Conservation (phyloP, 768 basidiomycete species). For the Podaxis rugospora region DNA sequence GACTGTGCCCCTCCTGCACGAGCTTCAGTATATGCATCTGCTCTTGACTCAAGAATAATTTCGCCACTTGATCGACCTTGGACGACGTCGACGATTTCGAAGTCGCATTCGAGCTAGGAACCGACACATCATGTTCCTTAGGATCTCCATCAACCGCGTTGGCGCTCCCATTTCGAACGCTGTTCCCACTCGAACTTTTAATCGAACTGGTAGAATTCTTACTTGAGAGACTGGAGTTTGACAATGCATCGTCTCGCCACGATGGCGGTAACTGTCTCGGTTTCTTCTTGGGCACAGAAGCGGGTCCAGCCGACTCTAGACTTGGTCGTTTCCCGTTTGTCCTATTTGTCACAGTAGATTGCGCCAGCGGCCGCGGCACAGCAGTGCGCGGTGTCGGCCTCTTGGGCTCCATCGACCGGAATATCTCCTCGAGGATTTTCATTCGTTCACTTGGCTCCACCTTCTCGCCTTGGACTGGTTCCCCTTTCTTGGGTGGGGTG, state of each 20-base stretch:
- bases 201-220: not conserved
- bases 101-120: slow-evolving; percentile 15
- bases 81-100: slow-evolving; percentile 12
- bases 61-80: slow-evolving; percentile 26
- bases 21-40: slow-evolving; percentile 81
- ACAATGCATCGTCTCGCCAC: slow-evolving; percentile 36
- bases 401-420: slow-evolving; percentile 24
- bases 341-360: slow-evolving; percentile 17
- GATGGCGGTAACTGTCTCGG: slow-evolving; percentile 48
- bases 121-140: not conserved
- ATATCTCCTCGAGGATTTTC: slow-evolving; percentile 54
- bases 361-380: slow-evolving; percentile 22
- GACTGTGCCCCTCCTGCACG: slow-evolving; percentile 64
- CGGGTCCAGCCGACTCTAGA: slow-evolving; percentile 16
- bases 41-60: slow-evolving; percentile 74
- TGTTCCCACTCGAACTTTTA: not conserved
- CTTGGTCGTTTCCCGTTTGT: slow-evolving; percentile 35
- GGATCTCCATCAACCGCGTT: not conserved
- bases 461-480: slow-evolving; percentile 15
- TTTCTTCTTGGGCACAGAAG: slow-evolving; percentile 40
- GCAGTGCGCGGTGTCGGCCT: slow-evolving; percentile 10
- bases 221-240: slow-evolving; percentile 27
- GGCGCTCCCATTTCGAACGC: not conserved
- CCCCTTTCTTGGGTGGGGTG: slow-evolving; percentile 34
- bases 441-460: slow-evolving; percentile 39